phyloP scores from a whole-genome alignment of 2,329 filamentous ascomycete species.

The Sarocladium oryzae region DNA sequence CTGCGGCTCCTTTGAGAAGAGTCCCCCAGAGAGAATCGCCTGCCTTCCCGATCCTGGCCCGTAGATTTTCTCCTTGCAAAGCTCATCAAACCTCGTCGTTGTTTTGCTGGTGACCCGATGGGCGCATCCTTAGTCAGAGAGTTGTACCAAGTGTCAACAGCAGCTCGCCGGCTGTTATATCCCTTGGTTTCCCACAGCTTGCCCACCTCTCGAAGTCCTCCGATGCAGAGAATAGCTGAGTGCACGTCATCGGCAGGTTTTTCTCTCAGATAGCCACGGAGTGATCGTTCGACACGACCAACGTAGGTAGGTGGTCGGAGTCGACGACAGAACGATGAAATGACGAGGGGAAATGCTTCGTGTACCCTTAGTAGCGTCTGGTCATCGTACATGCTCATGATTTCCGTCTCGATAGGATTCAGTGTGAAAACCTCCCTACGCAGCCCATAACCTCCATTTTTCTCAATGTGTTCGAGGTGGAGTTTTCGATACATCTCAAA shows the following conservation, averaged over 20 bases:
- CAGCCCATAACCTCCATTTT: conserved; percentile 46
- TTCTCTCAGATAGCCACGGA: conserved; percentile 58
- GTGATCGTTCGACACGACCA: conserved; percentile 53
- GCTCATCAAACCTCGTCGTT: conserved; percentile 44
- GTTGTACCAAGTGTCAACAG: conserved; percentile 55
- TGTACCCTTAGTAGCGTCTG: conserved; percentile 56
- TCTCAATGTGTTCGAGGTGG: conserved; percentile 49
- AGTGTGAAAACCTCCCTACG: conserved; percentile 47
- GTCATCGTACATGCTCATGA: conserved; percentile 61
- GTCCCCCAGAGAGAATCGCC: conserved; percentile 1
- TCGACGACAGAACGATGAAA: conserved; percentile 57
- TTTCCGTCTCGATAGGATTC: conserved; percentile 55
- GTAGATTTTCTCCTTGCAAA: conserved; percentile 53
- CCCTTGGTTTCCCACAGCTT: conserved; percentile 61
- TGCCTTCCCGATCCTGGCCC: conserved; percentile 15
- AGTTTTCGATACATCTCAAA: conserved; percentile 58
- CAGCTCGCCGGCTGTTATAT: conserved; percentile 52
- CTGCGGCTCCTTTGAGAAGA: conserved; percentile 19
- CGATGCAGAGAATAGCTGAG: conserved; percentile 52
- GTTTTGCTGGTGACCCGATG: conserved; percentile 38
- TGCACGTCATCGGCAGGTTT: conserved; percentile 58
- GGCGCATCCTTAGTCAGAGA: conserved; percentile 38
- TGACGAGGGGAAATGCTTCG: conserved; percentile 57
- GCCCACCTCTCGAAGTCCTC: conserved; percentile 56
- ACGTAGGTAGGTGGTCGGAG: conserved; percentile 59